Evolutionary conservation across 208 protist genomes (phyloP).

Genomic region (Novymonas esmeraldas): DNA sequence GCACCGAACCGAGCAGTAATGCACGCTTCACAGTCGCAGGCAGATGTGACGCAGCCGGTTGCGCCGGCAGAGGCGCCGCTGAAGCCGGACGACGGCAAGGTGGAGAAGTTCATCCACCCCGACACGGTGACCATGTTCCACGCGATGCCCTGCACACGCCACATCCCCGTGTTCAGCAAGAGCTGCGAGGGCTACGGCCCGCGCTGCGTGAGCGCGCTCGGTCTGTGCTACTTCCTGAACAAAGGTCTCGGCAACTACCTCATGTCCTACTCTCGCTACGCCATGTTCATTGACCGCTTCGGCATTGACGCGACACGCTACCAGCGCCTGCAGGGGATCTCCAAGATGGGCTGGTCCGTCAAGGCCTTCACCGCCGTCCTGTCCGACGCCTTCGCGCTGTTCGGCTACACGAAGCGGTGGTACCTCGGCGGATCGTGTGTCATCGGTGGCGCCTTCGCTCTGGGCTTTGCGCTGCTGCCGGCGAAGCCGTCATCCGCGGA

Average conservation of each 20-base stretch:
- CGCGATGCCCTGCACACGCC: not conserved
- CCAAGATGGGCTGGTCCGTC: not conserved
- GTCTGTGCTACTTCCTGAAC: not conserved
- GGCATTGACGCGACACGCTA: not conserved
- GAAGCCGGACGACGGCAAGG: no score
- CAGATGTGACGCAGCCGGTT: no score
- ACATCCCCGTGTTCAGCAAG: not conserved
- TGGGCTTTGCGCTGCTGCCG: constrained; percentile 52
- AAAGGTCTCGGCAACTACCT: not conserved
- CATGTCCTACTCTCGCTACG: not conserved
- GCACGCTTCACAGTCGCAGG: no score
- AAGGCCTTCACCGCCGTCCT: not conserved
- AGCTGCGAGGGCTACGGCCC: not conserved
- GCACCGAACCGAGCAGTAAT: no score
- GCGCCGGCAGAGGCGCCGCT: no score
- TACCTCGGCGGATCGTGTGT: constrained; percentile 50
- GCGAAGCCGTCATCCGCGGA: constrained; percentile 31
- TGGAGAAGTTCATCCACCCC: not conserved
- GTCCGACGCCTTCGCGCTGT: constrained; percentile 53
- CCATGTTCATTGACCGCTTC: not conserved
- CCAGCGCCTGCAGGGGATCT: not conserved
- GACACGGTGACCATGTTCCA: not conserved
- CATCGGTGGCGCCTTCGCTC: constrained; percentile 33
- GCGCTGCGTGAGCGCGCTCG: not conserved
- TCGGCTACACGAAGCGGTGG: constrained; percentile 77